Evolutionary conservation across 108 stramenopile genomes (phyloP).

Genomic region (Nitzschia sp.): DNA sequence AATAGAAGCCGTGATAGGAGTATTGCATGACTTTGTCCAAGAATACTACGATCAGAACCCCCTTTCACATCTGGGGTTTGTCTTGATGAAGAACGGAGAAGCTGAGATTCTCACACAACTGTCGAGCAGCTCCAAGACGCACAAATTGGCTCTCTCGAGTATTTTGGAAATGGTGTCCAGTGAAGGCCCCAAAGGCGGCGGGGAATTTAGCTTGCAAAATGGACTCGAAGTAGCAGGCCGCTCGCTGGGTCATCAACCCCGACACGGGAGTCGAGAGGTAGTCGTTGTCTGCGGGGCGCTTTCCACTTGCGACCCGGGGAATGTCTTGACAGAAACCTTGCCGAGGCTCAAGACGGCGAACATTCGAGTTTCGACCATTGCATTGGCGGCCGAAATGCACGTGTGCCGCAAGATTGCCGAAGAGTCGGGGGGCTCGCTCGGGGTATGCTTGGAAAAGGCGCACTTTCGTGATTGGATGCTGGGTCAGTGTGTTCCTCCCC

Average conservation of each 20-base stretch:
- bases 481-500: slow-evolving; percentile 76
- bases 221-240: slow-evolving; percentile 90
- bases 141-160: slow-evolving; percentile 64
- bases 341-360: slow-evolving; percentile 61
- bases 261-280: slow-evolving; percentile 83
- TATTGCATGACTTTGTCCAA: slow-evolving; percentile 64
- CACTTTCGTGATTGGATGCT: slow-evolving; percentile 79
- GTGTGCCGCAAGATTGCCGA: slow-evolving; percentile 80
- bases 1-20: slow-evolving; percentile 52
- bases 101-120: slow-evolving; percentile 78
- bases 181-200: slow-evolving; percentile 48
- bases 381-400: slow-evolving; percentile 80
- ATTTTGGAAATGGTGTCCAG: slow-evolving; percentile 40
- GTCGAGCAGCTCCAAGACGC: slow-evolving; percentile 57
- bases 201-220: slow-evolving; percentile 85
- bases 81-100: slow-evolving; percentile 73
- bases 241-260: slow-evolving; percentile 76
- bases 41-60: slow-evolving; percentile 90
- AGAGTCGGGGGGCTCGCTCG: slow-evolving; percentile 70
- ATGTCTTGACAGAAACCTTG: slow-evolving; percentile 71
- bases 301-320: slow-evolving; percentile 81
- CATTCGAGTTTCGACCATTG: slow-evolving; percentile 68
- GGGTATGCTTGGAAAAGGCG: slow-evolving; percentile 71
- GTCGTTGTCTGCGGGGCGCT: slow-evolving; percentile 69
- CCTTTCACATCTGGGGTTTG: slow-evolving; percentile 75